Conservation (phyloP, 371 early-diverging fungal species). For the Agmasoma carcini region DNA sequence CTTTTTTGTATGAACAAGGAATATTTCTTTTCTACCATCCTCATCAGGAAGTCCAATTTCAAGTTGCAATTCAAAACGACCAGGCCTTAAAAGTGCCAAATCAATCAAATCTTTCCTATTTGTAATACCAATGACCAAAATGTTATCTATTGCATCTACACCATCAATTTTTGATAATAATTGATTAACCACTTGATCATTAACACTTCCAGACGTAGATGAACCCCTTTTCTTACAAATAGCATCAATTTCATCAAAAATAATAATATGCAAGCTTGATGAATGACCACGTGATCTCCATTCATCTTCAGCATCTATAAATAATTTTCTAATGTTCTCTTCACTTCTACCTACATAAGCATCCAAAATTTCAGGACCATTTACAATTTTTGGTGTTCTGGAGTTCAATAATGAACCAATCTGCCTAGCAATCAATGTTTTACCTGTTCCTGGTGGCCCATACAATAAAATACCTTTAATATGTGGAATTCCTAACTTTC, state of each 20-base stretch:
- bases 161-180: conserved; percentile 69
- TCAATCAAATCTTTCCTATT: conserved; percentile 55
- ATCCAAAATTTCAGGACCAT: conserved; percentile 90
- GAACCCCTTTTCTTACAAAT: conserved; percentile 94
- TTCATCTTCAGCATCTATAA: conserved; percentile 79
- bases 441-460: conserved; percentile 93
- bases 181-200: conserved; percentile 96
- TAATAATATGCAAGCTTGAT: conserved; percentile 82
- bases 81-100: conserved; percentile 55
- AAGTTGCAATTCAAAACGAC: conserved; percentile 56
- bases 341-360: conserved; percentile 97
- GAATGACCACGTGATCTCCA: conserved; percentile 83
- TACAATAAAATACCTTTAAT: conserved; percentile 69
- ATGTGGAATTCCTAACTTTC: conserved; percentile 85
- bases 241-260: conserved; percentile 98
- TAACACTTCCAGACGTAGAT: conserved; percentile 79
- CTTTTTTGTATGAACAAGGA: conserved; percentile 66
- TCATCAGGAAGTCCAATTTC: conserved; percentile 60
- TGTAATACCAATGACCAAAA: conserved; percentile 55
- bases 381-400: conserved; percentile 82
- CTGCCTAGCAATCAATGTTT: conserved; percentile 93
- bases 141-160: conserved; percentile 51
- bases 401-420: conserved; percentile 94
- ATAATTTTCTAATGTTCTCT: conserved; percentile 89
- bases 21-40: conserved; percentile 62